Base-by-base conservation (phyloP, 2,329 filamentous ascomycete species). In the Claviceps sp. region DNA sequence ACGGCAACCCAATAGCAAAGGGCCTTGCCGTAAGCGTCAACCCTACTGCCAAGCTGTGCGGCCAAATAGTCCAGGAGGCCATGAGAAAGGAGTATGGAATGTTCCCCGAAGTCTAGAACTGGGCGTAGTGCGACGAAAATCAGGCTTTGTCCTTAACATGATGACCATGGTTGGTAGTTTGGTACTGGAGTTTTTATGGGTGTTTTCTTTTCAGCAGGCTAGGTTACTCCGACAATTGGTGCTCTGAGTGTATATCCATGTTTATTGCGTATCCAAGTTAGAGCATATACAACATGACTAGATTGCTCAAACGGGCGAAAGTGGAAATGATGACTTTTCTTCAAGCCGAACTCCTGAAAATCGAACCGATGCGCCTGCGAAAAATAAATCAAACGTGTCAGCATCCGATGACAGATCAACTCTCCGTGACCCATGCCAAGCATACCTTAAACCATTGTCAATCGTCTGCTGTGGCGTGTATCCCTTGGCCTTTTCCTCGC, bases 11-110 rank as follows among this genome's bases (percentile, higher is more conserved):
- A 51, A 74, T 85, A 55, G 81, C 80, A 20, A 82, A 80, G 61
- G 76, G 73, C 4, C 65, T 85, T 56, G 80, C 80, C 5, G 82
- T 85, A 49, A 76, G 73, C 62, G 77, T 78, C 29, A 86, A 85
- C 62, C 82, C 82, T 23, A 83, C 79, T 16, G 81, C 82, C 2
- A 85, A 85, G 67, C 67, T 85, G 44, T 86, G 82, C 60, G 82
- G 82, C 1, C 74, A 82, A 59, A 85, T 85, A 62, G 82, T 86
- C 39, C 74, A 77, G 48, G 79, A 84, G 65, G 82, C 81, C 47
- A 81, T 85, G 79, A 82, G 75, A 68, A 82, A 79, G 64, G 82
- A 85, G 62, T 83, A 82, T 58, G 78, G 77, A 0, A 68, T 72
- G n/a, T 69, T 66, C 9, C 75, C 72, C 61, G 68, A 68, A 34